Evolutionary conservation across 768 basidiomycete genomes (phyloP).

Genomic region (Mycena galopus): DNA sequence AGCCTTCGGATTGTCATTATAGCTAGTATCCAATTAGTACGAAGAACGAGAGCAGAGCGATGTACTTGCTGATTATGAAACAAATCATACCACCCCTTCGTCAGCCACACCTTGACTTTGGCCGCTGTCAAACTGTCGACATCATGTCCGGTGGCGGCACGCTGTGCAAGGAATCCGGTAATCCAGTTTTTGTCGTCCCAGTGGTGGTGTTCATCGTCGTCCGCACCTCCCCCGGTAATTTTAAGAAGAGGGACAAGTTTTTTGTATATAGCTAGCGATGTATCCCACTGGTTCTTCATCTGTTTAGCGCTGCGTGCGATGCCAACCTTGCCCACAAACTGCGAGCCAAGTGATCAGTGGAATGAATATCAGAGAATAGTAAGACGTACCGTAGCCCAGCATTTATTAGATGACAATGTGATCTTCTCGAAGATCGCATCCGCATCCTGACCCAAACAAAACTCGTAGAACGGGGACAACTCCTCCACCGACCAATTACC

Average conservation of each 20-base stretch:
- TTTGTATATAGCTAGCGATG: conserved; percentile 9
- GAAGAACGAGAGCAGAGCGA: not conserved
- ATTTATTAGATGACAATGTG: not conserved
- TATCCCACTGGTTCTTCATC: conserved; percentile 12
- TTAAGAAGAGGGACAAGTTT: conserved; percentile 18
- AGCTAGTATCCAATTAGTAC: not conserved
- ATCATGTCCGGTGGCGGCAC: not conserved
- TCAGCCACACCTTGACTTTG: conserved; percentile 12
- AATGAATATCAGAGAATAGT: not conserved
- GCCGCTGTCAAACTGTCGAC: conserved; percentile 3
- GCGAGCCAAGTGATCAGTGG: not conserved
- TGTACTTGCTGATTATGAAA: conserved; percentile 6
- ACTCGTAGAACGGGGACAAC: not conserved
- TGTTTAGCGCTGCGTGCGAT: not conserved
- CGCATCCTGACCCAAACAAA: not conserved
- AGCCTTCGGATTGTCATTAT: not conserved
- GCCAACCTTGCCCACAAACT: conserved; percentile 3
- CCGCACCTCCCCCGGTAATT: conserved; percentile 23
- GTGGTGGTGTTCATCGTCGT: conserved; percentile 5
- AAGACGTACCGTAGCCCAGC: not conserved
- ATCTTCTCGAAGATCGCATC: not conserved
- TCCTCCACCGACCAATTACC: not conserved
- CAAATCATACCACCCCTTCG: not conserved
- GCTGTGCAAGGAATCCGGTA: not conserved
- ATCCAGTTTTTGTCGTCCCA: conserved; percentile 12